Evolutionary conservation across 495 filamentous ascomycete genomes (phyloP).

Genomic region (Hyaloscypha bicolor): DNA sequence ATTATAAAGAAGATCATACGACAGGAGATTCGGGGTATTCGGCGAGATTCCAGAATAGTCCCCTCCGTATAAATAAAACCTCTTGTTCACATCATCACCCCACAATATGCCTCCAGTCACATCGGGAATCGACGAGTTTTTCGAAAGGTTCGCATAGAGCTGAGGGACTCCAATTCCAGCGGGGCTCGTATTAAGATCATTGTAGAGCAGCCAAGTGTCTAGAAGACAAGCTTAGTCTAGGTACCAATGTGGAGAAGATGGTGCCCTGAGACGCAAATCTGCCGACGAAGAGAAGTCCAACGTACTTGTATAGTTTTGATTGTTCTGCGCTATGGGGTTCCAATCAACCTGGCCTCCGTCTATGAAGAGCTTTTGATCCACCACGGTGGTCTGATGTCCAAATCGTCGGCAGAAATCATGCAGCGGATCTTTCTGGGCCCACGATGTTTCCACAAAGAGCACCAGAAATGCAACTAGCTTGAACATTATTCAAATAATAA

Average conservation of each 20-base stretch:
- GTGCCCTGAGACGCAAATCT: background rate
- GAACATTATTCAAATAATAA: background rate
- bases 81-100: constrained; percentile 54
- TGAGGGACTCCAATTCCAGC: constrained; percentile 46
- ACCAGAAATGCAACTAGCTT: constrained; percentile 12
- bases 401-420: constrained; percentile 54
- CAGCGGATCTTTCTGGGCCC: constrained; percentile 40
- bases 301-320: constrained; percentile 51
- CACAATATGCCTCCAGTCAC: constrained; percentile 51
- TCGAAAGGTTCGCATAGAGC: constrained; percentile 52
- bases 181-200: constrained; percentile 46
- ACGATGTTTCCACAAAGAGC: constrained; percentile 7
- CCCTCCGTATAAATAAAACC: constrained; percentile 55
- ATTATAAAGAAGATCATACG: constrained; percentile 48
- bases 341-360: constrained; percentile 56
- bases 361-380: constrained; percentile 54
- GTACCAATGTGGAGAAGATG: no score
- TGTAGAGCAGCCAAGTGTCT: constrained; percentile 24
- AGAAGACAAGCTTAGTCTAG: background rate
- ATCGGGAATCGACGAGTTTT: constrained; percentile 47
- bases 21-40: constrained; percentile 40
- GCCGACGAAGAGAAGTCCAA: constrained; percentile 13
- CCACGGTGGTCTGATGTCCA: constrained; percentile 51
- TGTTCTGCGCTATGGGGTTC: constrained; percentile 45
- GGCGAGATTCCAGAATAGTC: constrained; percentile 44